Base-by-base conservation (phyloP, 2,329 filamentous ascomycete genomes). In the Fusarium pseudocircinatum region DNA sequence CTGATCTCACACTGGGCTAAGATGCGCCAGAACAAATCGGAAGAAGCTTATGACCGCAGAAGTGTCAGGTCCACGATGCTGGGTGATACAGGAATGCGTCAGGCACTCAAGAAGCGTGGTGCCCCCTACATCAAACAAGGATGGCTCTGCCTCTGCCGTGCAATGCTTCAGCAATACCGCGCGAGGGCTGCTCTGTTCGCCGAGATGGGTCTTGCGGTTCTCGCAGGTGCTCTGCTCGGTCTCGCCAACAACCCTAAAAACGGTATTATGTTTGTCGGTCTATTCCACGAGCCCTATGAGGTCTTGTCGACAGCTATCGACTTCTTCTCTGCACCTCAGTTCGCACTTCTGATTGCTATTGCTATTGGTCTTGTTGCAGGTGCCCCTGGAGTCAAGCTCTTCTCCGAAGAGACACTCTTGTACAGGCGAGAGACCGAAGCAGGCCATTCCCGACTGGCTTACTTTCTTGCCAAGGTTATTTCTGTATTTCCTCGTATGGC, bases 141-240 rank as follows among this genome's bases (percentile, higher is more conserved):
- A 1, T 87, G 84, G 81, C 85, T 89, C 28, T 90, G 87, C 72
- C 82, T 89, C 43, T 74, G 78, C 6, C 85, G 89, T 6, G 84
- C 88, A 10, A 83, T 89, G 70, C 81, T 87, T 7, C 89, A 91
- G 78, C 89, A 91, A 79, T 87, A 86, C 70, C 87, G 89, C 34
- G 81, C 83, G 39, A 84, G 84, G 59, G 83, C 84, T 2, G 83
- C 84, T 3, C 85, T 90, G 78, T 85, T 84, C 76, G 87, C 88
- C 63, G 88, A 90, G 76, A 84, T 90, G 67, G 84, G 82, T 13
- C 83, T 89, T 40, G 86, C 86, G 10, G 83, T 83, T 1, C 78
- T 90, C 5, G 85, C 87, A 0, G 89, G 88, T 6, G 80, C 85
- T 14, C 79, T 90, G 9, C 86, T 90, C 12, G 89, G 89, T 1